Percentiles rank a stretch among this genome's conserved stretches.
phyloP scores from a whole-genome alignment of 257 asterid species.

The Pogostemon cablin region DNA sequence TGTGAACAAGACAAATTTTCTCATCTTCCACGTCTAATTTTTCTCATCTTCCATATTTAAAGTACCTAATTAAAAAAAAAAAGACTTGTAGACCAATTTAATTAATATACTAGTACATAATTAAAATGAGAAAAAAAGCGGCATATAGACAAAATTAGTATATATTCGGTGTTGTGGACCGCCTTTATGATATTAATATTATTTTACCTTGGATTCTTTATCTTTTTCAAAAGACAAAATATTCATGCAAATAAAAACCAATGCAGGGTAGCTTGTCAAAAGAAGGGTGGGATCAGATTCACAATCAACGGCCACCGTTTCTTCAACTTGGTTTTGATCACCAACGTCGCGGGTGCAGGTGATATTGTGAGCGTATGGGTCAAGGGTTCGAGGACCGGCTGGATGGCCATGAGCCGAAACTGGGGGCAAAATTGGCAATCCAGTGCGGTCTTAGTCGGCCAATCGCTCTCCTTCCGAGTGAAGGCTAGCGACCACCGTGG shows the following conservation, averaged over 20 bases:
- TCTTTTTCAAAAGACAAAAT: not conserved
- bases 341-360: constrained; percentile 84
- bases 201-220: not conserved
- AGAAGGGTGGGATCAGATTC: constrained; percentile 74
- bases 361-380: constrained; percentile 57
- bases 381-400: constrained; percentile 60
- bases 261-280: constrained; percentile 59
- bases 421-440: constrained; percentile 95
- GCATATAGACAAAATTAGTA: not conserved
- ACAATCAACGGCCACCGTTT: constrained; percentile 65
- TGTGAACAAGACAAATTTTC: too few species aligned
- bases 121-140: not conserved
- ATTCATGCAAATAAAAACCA: not conserved
- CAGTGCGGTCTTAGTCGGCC: constrained; percentile 47
- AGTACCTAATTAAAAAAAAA: too few species aligned
- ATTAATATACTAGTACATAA: too few species aligned
- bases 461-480: constrained; percentile 69
- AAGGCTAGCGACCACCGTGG: constrained; percentile 62
- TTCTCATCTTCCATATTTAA: too few species aligned
- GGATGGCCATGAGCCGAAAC: constrained; percentile 73
- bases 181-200: not conserved
- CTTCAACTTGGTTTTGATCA: constrained; percentile 68
- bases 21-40: too few species aligned
- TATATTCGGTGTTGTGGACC: not conserved
- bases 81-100: too few species aligned